Percentiles rank a stretch among this genome's conserved stretches.
These are phyloP conservation scores for Polygonum aviculare DNA, from an alignment of 148 eudicot species.

Conservation along the genomic window DNA sequence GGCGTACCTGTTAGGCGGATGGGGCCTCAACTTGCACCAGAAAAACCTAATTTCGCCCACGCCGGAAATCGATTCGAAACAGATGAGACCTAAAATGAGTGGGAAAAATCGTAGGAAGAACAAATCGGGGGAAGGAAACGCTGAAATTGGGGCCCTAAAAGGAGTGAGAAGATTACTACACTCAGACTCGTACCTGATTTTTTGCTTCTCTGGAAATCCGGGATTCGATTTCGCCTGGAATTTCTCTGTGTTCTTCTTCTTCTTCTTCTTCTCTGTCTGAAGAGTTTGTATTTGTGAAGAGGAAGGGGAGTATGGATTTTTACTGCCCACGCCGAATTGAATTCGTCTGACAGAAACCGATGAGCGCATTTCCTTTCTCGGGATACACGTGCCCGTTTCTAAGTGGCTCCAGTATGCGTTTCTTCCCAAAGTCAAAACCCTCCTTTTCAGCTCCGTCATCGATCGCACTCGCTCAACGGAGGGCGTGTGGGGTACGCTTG, in stretches of 20 bases:
- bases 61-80: background rate
- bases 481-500: background rate
- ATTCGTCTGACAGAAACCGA: slow-evolving; percentile 10
- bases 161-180: background rate
- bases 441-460: background rate
- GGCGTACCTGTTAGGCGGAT: background rate
- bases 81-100: background rate
- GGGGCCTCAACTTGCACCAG: background rate
- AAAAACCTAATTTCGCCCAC: background rate
- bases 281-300: background rate
- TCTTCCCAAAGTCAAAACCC: slow-evolving; percentile 7
- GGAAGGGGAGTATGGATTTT: background rate
- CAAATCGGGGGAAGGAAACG: background rate
- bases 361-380: slow-evolving; percentile 3
- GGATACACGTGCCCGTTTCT: background rate
- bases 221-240: background rate
- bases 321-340: background rate
- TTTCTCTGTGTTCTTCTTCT: background rate
- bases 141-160: background rate
- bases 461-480: background rate
- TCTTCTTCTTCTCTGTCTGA: background rate
- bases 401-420: background rate
- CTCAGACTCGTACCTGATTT: background rate
- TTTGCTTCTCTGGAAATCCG: background rate
- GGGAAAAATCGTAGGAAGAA: too few species aligned